These are phyloP conservation scores for Saussurea involucrata DNA, from an alignment of 129 eudicot genomes.

Conservation along the genomic window DNA sequence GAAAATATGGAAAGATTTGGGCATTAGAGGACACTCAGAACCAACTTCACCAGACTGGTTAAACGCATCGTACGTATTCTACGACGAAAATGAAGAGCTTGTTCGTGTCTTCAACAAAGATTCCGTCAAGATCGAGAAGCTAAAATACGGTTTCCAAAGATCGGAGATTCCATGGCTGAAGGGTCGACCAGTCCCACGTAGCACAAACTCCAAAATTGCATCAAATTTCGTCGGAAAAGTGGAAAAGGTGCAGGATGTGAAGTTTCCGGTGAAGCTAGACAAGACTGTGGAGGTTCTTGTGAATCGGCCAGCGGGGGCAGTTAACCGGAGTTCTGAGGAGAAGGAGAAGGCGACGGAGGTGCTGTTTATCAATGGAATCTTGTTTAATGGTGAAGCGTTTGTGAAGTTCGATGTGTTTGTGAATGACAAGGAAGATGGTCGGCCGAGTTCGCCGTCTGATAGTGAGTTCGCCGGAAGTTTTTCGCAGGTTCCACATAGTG, in stretches of 20 bases:
- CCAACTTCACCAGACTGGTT: conserved; percentile 29
- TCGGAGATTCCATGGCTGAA: neutral
- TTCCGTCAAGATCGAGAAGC: neutral
- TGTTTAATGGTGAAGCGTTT: conserved; percentile 15
- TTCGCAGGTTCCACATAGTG: conserved; percentile 27
- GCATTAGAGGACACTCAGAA: conserved; percentile 7
- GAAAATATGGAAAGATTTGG: conserved; percentile 19
- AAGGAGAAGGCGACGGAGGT: conserved; percentile 37
- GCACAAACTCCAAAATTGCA: neutral
- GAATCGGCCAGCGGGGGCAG: conserved; percentile 31
- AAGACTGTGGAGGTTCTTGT: conserved; percentile 23
- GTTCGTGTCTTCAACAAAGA: conserved; percentile 38
- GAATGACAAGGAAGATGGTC: conserved; percentile 34
- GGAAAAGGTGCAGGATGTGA: neutral
- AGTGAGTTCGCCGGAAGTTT: conserved; percentile 50
- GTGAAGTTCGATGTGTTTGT: conserved; percentile 42
- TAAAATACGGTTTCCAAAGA: neutral
- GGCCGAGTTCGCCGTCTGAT: conserved; percentile 20
- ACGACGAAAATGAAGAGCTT: conserved; percentile 41
- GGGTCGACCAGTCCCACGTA: neutral
- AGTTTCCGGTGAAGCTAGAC: conserved; percentile 28
- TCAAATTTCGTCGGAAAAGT: neutral
- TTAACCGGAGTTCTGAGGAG: conserved; percentile 25
- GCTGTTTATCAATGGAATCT: conserved; percentile 32
- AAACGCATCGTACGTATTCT: conserved; percentile 35